Percentiles rank a stretch among this genome's conserved stretches.
Evolutionary conservation across 2,329 filamentous ascomycete species (phyloP).

Genomic region (Alternaria conjuncta): DNA sequence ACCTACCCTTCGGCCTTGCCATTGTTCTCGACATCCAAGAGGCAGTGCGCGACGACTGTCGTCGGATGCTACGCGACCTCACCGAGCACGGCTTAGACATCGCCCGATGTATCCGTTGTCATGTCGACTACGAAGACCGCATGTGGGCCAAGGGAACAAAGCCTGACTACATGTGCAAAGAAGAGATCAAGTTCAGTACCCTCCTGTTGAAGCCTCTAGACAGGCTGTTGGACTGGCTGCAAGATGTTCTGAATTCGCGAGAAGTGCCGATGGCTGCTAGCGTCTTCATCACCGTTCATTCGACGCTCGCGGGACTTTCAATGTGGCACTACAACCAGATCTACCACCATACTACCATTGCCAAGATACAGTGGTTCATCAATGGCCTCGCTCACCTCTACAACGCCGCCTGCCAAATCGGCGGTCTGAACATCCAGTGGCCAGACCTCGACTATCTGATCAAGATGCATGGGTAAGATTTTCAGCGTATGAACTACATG

Average conservation of each 20-base stretch:
- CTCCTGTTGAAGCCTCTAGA: constrained; percentile 11
- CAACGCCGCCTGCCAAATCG: constrained; percentile 25
- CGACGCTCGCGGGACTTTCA: constrained; percentile 18
- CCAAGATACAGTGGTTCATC: constrained; percentile 23
- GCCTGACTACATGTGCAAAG: constrained; percentile 27
- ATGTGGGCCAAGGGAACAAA: constrained; percentile 18
- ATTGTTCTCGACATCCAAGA: constrained; percentile 19
- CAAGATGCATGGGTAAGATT: constrained; percentile 14
- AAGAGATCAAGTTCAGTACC: constrained; percentile 22
- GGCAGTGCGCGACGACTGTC: neutral
- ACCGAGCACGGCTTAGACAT: constrained; percentile 10
- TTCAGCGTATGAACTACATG: neutral
- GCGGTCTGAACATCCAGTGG: constrained; percentile 19
- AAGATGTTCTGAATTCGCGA: constrained; percentile 3
- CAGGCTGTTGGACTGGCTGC: constrained; percentile 13
- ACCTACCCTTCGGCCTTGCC: constrained; percentile 22
- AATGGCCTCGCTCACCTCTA: constrained; percentile 24
- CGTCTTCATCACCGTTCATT: constrained; percentile 15
- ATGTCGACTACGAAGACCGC: constrained; percentile 23
- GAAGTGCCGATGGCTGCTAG: neutral
- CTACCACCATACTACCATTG: constrained; percentile 13
- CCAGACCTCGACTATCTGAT: constrained; percentile 30
- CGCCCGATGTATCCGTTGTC: constrained; percentile 12
- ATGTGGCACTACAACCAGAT: constrained; percentile 14
- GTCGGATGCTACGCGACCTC: constrained; percentile 8